phyloP scores from a whole-genome alignment of 2,329 filamentous ascomycete genomes.

The Fusarium annulatum region DNA sequence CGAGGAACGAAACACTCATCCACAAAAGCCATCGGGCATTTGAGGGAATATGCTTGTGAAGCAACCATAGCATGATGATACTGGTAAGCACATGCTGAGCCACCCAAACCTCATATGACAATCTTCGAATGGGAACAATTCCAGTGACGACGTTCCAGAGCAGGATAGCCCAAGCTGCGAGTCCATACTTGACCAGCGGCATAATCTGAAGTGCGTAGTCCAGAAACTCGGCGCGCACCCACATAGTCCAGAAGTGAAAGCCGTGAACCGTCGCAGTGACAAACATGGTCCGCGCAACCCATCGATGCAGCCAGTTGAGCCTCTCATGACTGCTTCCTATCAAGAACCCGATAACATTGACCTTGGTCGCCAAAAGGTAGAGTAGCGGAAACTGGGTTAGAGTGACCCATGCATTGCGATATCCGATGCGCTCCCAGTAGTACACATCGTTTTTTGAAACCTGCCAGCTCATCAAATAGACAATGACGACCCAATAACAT shows the following conservation, averaged over 20 bases:
- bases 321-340: constrained; percentile 74
- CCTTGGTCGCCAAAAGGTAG: constrained; percentile 70
- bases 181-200: constrained; percentile 73
- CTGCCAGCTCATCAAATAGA: constrained; percentile 65
- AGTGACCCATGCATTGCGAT: constrained; percentile 74
- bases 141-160: constrained; percentile 74
- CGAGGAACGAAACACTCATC: constrained; percentile 72
- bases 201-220: constrained; percentile 68
- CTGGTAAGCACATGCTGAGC: constrained; percentile 73
- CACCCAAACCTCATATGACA: constrained; percentile 77
- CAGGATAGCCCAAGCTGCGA: constrained; percentile 74
- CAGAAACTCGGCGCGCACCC: constrained; percentile 69
- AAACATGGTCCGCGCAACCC: constrained; percentile 76
- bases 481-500: constrained; percentile 68
- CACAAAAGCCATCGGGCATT: constrained; percentile 72
- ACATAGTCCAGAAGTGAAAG: constrained; percentile 74
- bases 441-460: constrained; percentile 63
- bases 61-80: constrained; percentile 69
- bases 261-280: constrained; percentile 76
- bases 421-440: constrained; percentile 74
- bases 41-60: constrained; percentile 71
- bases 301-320: constrained; percentile 79
- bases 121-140: constrained; percentile 71
- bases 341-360: constrained; percentile 68
- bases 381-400: constrained; percentile 73